Percentiles rank a stretch among this genome's conserved stretches.
phyloP scores from a whole-genome alignment of 495 filamentous ascomycete species.

The Penicillium daleae region DNA sequence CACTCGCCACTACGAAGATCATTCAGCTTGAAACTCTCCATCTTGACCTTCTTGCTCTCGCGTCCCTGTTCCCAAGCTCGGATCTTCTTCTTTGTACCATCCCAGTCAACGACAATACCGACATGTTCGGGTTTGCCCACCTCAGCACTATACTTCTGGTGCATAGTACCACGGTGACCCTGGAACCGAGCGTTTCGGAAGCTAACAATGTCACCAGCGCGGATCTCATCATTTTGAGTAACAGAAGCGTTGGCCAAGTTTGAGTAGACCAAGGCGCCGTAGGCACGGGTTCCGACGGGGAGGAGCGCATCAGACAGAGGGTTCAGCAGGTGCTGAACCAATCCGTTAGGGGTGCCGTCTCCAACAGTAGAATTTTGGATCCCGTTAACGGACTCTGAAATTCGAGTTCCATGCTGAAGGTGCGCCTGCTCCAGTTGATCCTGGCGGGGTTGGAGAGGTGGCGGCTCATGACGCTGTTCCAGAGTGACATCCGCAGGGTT shows the following conservation, averaged over 20 bases:
- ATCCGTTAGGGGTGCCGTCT: conserved; percentile 76
- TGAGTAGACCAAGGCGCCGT: conserved; percentile 88
- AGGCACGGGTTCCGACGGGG: conserved; percentile 84
- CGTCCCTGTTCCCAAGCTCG: conserved; percentile 93
- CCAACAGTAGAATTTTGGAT: conserved; percentile 81
- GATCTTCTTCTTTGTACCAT: conserved; percentile 98
- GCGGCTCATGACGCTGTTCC: conserved; percentile 86
- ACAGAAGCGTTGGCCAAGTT: conserved; percentile 93
- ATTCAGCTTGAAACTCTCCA: conserved; percentile 90
- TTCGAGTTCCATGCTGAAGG: conserved; percentile 71
- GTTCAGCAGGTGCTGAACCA: conserved; percentile 77
- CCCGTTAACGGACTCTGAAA: conserved; percentile 65
- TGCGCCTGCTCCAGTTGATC: conserved; percentile 90
- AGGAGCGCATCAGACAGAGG: conserved; percentile 73
- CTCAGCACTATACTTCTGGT: conserved; percentile 87
- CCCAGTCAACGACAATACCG: conserved; percentile 96
- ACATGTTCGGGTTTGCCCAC: conserved; percentile 95
- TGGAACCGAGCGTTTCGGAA: conserved; percentile 95
- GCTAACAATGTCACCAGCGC: conserved; percentile 89
- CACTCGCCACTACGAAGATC: conserved; percentile 93
- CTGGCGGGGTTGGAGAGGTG: conserved; percentile 83
- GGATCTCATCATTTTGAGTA: conserved; percentile 90
- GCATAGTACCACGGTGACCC: conserved; percentile 92
- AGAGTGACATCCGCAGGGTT: conserved; percentile 71
- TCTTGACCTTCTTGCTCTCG: conserved; percentile 91